Evolutionary conservation across 345 rosid species (phyloP), one percentile per base, ranked within the genome.

Genomic region (Corymbia maculata): DNA sequence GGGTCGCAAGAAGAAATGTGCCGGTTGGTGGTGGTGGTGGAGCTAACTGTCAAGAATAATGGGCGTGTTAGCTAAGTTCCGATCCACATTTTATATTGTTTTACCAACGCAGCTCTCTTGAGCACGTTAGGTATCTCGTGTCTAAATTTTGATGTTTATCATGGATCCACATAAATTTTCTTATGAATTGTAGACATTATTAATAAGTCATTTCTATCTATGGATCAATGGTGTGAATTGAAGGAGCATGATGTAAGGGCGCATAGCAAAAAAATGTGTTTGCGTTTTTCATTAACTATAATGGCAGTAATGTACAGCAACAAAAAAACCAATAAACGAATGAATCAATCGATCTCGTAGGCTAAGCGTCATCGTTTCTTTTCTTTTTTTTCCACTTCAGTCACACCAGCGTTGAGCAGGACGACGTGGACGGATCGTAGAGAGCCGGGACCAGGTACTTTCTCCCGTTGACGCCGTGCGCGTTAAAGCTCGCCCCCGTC

Each of bases 401-500:
- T 85, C 87, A 85, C 52, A 94, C 91, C 88, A 94, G 86, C 64
- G 99, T 95, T 3, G 96, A 93, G 84, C 99, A 96, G 17, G 93
- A 24, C 14, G 95, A 93, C 10, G 95, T 93, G 24, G 94, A 44
- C 2, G 94, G 97, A 44, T 96, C 96, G 87, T 89, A 96, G 80
- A 95, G 80, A 89, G 99, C 97, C 82, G 98, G 99, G 64, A 95
- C 93, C 92, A 96, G 89, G 89, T 90, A 96, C 88, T 95, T 95
- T 85, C 99, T 93, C 36, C 95, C 96, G 87, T 93, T 94, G 21
- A 88, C 89, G 45, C 99, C 99, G 87, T 91, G 59, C 0, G 95
- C 95, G 79, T 96, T 96, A 90, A 89, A 96, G 92, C 98, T 96
- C n/a, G 92, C 99, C 45, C 96, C 95, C 21, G 94, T 95, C 13